Percentiles rank a stretch among this genome's conserved stretches.
Evolutionary conservation across 257 asterid genomes (phyloP).

Genomic region (Solanum arcanum): DNA sequence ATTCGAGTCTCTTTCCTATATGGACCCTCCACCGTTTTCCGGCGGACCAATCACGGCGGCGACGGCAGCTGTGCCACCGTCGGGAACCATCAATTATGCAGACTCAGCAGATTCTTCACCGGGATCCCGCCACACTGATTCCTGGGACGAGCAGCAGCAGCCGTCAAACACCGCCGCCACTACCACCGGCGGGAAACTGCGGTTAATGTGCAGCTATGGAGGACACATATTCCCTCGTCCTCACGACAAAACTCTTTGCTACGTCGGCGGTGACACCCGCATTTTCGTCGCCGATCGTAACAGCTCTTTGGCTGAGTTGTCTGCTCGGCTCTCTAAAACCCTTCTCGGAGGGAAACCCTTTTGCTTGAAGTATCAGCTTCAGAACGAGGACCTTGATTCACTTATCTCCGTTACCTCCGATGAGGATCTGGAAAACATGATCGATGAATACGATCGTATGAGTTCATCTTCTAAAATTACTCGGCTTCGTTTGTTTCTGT

Average conservation of each 20-base stretch:
- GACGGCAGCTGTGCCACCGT: constrained; percentile 2
- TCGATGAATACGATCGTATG: constrained; percentile 86
- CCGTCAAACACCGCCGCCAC: constrained; percentile 22
- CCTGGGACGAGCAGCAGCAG: constrained; percentile 38
- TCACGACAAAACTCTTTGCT: constrained; percentile 74
- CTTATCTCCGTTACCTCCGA: constrained; percentile 68
- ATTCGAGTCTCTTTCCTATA: constrained; percentile 9
- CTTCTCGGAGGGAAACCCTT: constrained; percentile 44
- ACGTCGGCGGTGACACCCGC: constrained; percentile 89
- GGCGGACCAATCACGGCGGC: constrained; percentile 17
- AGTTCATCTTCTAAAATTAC: constrained; percentile 12
- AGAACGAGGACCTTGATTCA: constrained; percentile 84
- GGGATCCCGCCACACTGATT: constrained; percentile 45
- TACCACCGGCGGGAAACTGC: constrained; percentile 35
- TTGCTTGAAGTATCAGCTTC: constrained; percentile 70
- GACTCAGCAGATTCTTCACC: constrained; percentile 63
- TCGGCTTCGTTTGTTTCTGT: constrained; percentile 52
- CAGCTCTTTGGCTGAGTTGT: constrained; percentile 48
- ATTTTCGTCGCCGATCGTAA: constrained; percentile 74
- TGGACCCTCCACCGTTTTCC: constrained; percentile 64
- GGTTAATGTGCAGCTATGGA: constrained; percentile 92
- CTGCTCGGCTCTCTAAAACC: constrained; percentile 61
- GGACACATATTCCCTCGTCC: constrained; percentile 97
- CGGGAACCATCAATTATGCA: constrained; percentile 5
- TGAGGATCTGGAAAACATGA: constrained; percentile 88